Conservation (phyloP, 139 green algal genomes). For the Coccomyxa sp. region DNA sequence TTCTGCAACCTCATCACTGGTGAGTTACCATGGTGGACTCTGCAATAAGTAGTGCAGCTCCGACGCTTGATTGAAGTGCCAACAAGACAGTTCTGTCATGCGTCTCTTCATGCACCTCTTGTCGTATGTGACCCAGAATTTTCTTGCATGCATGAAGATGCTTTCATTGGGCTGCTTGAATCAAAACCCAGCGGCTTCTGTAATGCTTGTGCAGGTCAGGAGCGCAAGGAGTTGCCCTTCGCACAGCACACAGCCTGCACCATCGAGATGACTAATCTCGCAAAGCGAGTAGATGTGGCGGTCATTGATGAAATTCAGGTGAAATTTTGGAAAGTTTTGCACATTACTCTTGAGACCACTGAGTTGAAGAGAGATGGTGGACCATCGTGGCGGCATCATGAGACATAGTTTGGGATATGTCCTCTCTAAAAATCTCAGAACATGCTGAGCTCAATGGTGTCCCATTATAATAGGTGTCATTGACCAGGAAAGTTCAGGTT, state of each 20-base stretch:
- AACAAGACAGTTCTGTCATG: neutral
- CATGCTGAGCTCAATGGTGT: no score
- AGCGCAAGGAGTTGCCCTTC: slow-evolving; percentile 66
- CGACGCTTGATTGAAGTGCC: neutral
- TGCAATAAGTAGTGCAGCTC: neutral
- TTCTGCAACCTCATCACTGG: slow-evolving; percentile 54
- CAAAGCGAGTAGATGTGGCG: slow-evolving; percentile 73
- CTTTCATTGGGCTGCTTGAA: neutral
- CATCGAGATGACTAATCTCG: slow-evolving; percentile 85
- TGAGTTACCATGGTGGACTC: neutral
- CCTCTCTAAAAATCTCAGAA: no score
- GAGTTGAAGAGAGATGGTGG: neutral
- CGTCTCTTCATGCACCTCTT: neutral
- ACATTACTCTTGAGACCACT: neutral
- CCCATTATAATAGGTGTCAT: no score
- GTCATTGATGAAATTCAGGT: slow-evolving; percentile 97
- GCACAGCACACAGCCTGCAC: slow-evolving; percentile 87
- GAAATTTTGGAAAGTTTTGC: neutral
- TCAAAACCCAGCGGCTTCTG: neutral
- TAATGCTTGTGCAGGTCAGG: slow-evolving; percentile 61
- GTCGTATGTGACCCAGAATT: neutral
- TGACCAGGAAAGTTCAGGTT: no score
- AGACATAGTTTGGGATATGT: no score
- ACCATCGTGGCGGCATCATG: no score
- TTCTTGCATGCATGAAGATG: neutral